Conservation (phyloP, 768 basidiomycete genomes). For the Leccinum longicurvipes region DNA sequence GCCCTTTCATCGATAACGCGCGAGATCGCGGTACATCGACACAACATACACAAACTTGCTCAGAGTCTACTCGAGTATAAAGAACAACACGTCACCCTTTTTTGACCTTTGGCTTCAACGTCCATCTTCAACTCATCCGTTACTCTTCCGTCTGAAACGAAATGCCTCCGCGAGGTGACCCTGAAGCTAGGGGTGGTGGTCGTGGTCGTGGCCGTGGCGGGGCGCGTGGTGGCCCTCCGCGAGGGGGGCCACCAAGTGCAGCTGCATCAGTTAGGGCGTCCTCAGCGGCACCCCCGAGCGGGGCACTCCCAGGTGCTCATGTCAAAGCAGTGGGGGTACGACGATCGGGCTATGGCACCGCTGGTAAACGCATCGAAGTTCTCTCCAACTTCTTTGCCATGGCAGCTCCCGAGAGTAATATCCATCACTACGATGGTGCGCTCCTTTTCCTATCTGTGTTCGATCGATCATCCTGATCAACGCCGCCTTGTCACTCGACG, state of each 20-base stretch:
- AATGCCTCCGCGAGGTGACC: slow-evolving; percentile 41
- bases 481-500: not conserved
- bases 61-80: slow-evolving; percentile 12
- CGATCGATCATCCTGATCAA: slow-evolving; percentile 22
- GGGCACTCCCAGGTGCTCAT: slow-evolving; percentile 33
- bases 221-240: slow-evolving; percentile 29
- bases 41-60: slow-evolving; percentile 30
- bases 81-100: slow-evolving; percentile 10
- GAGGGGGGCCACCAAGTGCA: slow-evolving; percentile 26
- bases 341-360: slow-evolving; percentile 59
- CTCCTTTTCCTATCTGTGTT: slow-evolving; percentile 26
- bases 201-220: slow-evolving; percentile 27
- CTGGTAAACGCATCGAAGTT: slow-evolving; percentile 45
- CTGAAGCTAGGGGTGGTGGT: slow-evolving; percentile 21
- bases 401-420: slow-evolving; percentile 56
- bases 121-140: slow-evolving; percentile 13
- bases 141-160: not conserved
- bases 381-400: slow-evolving; percentile 63
- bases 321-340: slow-evolving; percentile 62
- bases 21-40: slow-evolving; percentile 10
- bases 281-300: slow-evolving; percentile 31
- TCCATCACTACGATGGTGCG: slow-evolving; percentile 80
- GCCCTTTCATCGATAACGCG: not conserved
- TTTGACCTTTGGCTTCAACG: slow-evolving; percentile 14
- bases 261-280: slow-evolving; percentile 6